Evolutionary conservation across 2,329 filamentous ascomycete genomes (phyloP).

Genomic region (Nemania abortiva): DNA sequence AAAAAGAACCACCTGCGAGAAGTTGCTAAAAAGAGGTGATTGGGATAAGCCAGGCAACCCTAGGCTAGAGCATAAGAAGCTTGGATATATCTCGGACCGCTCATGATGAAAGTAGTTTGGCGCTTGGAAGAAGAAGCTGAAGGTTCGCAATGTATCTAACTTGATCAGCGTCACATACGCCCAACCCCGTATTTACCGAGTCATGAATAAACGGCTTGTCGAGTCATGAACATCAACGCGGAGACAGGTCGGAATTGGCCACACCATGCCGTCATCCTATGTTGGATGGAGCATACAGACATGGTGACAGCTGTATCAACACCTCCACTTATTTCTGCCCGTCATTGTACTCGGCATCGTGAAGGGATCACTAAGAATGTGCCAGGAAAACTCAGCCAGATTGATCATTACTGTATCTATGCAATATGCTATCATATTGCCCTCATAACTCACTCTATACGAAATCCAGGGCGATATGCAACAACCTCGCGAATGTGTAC

Average conservation of each 20-base stretch:
- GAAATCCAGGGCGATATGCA: neutral
- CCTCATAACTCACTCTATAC: neutral
- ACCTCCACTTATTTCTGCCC: neutral
- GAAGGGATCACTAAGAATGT: neutral
- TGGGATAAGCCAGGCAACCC: neutral
- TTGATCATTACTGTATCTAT: neutral
- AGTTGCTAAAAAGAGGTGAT: neutral
- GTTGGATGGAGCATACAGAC: neutral
- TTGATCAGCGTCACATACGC: neutral
- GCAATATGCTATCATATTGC: neutral
- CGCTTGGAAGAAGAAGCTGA: neutral
- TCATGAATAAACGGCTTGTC: conserved; percentile 8
- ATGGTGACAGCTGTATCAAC: neutral
- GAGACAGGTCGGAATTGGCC: conserved; percentile 12
- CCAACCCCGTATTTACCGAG: conserved; percentile 14
- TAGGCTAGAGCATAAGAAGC: neutral
- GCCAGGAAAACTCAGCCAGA: neutral
- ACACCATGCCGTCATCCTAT: conserved; percentile 21
- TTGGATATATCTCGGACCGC: neutral
- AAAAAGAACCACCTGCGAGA: too few relatives aligned
- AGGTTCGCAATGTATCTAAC: neutral
- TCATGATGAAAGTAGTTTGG: neutral
- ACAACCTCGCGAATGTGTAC: neutral
- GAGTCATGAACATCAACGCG: conserved; percentile 24
- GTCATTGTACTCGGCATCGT: neutral